Evolutionary conservation across 192 early-diverging fungal species (phyloP), one percentile per base, ranked within the genome.

Genomic region (Pecoramyces ruminantium): DNA sequence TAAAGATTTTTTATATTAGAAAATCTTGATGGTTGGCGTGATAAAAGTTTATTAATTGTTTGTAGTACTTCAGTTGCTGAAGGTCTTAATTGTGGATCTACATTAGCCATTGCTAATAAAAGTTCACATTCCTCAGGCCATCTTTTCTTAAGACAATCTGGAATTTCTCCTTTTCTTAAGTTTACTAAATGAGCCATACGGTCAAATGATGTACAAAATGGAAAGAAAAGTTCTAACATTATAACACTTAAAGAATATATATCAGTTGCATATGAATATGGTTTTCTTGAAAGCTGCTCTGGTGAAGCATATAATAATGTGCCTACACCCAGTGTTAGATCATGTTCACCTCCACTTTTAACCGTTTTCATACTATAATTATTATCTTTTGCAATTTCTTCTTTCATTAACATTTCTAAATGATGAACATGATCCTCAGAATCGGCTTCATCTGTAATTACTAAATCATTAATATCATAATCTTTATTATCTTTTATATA

Each of bases 211-310:
- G 98, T 97, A 15, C 88, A 82, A 80, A 97, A 92, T 29, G 96
- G 95, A 34, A 94, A 93, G 84, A 92, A 93, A 78, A 99, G 87
- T 86, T 99, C 98, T 83, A 98, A 98, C 78, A 99, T 93, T 38
- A 99, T 94, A 58, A 99, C 96, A 5, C 98, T 97, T 17, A 97
- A 85, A 13, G 95, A 96, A 84, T 97, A 99, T 13, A 99, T 95
- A 83, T 99, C 98, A 12, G 90, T 82, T 79, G 83, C 83, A 67
- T 80, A 79, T 28, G 85, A 84, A 82, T 90, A 88, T 13, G 51
- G 81, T 67, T 83, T 82, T 6, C 81, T 29, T 13, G 81, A 81
- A 1, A 82, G 12, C 29, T 82, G 82, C 27, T 82, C 82, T 15
- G 82, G 82, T 29, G 82, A 80, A 38, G 82, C 79, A 78, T 82